Evolutionary conservation across 1,284 basidiomycete species (phyloP).

Genomic region (Ganoderma leucocontextum): DNA sequence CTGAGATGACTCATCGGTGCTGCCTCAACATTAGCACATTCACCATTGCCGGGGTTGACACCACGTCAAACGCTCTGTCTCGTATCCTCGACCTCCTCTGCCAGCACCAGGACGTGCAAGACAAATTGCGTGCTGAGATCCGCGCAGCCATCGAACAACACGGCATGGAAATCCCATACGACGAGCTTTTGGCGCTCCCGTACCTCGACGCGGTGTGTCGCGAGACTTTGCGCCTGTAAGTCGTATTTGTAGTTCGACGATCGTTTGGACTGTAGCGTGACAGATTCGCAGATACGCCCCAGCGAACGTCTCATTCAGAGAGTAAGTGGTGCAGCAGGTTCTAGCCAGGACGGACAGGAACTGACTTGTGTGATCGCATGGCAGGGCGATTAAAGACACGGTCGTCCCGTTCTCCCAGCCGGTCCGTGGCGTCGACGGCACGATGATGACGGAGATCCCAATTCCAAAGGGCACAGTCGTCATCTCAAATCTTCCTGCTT

Average conservation of each 20-base stretch:
- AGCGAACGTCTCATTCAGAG: too few relatives aligned
- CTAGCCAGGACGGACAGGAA: too few relatives aligned
- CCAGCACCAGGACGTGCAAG: constrained; percentile 20
- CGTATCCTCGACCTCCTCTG: constrained; percentile 37
- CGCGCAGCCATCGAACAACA: constrained; percentile 38
- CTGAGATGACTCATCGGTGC: too few relatives aligned
- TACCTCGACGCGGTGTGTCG: constrained; percentile 43
- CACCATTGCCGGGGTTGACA: constrained; percentile 40
- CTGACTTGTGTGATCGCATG: too few relatives aligned
- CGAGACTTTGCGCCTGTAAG: constrained; percentile 37
- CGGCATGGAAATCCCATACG: constrained; percentile 37
- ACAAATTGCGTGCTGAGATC: constrained; percentile 37
- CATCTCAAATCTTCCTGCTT: constrained; percentile 52
- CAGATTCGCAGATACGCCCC: too few relatives aligned
- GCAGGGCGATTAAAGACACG: constrained; percentile 21
- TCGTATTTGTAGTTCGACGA: too few relatives aligned
- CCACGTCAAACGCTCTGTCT: constrained; percentile 39
- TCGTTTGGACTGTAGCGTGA: too few relatives aligned
- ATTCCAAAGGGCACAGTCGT: constrained; percentile 56
- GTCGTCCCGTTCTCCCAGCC: constrained; percentile 38
- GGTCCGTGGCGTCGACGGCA: constrained; percentile 38
- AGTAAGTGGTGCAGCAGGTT: too few relatives aligned
- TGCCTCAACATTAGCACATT: constrained; percentile 28
- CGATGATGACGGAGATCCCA: constrained; percentile 46
- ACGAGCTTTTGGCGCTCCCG: constrained; percentile 38